These are phyloP conservation scores for Meripilus lineatus DNA, from an alignment of 1,284 basidiomycete genomes.

Conservation along the genomic window DNA sequence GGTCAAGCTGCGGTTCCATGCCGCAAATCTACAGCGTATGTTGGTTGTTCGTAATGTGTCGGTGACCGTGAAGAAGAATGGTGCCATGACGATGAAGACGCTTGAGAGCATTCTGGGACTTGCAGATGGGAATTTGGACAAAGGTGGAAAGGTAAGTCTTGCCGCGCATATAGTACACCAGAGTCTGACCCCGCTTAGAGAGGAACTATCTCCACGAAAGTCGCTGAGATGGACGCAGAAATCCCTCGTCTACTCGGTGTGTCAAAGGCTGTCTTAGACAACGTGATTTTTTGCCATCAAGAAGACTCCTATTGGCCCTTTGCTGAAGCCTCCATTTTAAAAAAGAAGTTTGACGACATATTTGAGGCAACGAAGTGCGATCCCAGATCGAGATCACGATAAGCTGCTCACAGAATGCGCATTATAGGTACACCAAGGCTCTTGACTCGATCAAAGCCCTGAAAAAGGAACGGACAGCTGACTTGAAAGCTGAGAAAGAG, in stretches of 20 bases:
- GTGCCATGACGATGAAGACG: conserved; percentile 94
- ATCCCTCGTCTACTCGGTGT: conserved; percentile 94
- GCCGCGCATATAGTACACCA: conserved; percentile 6
- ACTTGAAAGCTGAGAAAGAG: conserved; percentile 92
- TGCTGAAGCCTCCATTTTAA: conserved; percentile 84
- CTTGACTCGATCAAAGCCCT: conserved; percentile 89
- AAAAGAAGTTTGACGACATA: conserved; percentile 99
- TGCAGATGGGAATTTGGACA: conserved; percentile 63
- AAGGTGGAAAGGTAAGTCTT: conserved; percentile 67
- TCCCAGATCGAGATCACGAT: neutral
- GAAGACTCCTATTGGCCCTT: conserved; percentile 99
- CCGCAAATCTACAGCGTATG: conserved; percentile 86
- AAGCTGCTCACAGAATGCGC: neutral
- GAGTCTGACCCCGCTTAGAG: conserved; percentile 52
- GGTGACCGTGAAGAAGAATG: conserved; percentile 88
- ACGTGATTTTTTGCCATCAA: conserved; percentile 99
- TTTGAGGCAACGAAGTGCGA: conserved; percentile 93
- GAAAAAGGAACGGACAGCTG: conserved; percentile 85
- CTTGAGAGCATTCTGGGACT: conserved; percentile 87
- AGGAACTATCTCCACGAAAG: conserved; percentile 90
- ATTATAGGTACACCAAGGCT: conserved; percentile 87
- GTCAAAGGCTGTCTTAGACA: conserved; percentile 94
- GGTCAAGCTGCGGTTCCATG: conserved; percentile 90
- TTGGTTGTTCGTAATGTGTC: conserved; percentile 91
- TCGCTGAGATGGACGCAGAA: conserved; percentile 93